Evolutionary conservation across 495 filamentous ascomycete species (phyloP).

Genomic region (Terfezia claveryi): DNA sequence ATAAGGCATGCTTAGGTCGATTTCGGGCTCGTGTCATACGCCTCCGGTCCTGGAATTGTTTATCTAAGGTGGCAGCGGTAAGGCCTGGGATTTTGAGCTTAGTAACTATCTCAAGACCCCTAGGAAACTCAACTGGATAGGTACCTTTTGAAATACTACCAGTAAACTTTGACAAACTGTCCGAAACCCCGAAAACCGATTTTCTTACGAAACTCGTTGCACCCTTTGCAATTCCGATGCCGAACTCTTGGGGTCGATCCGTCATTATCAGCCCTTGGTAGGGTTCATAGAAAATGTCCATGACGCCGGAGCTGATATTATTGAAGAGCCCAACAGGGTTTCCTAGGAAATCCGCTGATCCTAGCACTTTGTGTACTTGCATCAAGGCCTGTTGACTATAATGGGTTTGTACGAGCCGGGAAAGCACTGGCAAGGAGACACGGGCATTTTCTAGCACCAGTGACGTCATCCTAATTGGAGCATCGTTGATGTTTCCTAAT

Average conservation of each 20-base stretch:
- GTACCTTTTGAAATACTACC: conserved; percentile 82
- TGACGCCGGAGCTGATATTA: conserved; percentile 88
- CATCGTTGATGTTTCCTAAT: conserved; percentile 95
- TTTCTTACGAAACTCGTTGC: conserved; percentile 96
- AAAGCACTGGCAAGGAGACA: conserved; percentile 62
- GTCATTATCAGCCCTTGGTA: conserved; percentile 96
- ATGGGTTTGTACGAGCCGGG: conserved; percentile 69
- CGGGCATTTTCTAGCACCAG: conserved; percentile 89
- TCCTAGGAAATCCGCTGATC: conserved; percentile 93
- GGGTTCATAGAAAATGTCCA: conserved; percentile 96
- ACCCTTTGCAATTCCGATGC: conserved; percentile 84
- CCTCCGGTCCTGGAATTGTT: conserved; percentile 90
- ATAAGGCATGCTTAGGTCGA: conserved; percentile 86
- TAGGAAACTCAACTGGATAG: neutral
- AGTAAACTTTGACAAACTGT: conserved; percentile 89
- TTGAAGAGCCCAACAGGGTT: conserved; percentile 97
- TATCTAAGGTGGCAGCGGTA: conserved; percentile 84
- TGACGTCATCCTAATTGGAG: conserved; percentile 76
- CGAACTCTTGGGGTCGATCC: conserved; percentile 80
- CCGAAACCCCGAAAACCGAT: conserved; percentile 86
- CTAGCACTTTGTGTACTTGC: conserved; percentile 88
- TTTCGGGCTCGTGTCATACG: conserved; percentile 86
- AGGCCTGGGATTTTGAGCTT: conserved; percentile 25
- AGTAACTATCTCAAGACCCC: neutral
- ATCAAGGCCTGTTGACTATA: conserved; percentile 91